phyloP scores from a whole-genome alignment of 2,329 filamentous ascomycete species.

The Lasiodiplodia theobromae region DNA sequence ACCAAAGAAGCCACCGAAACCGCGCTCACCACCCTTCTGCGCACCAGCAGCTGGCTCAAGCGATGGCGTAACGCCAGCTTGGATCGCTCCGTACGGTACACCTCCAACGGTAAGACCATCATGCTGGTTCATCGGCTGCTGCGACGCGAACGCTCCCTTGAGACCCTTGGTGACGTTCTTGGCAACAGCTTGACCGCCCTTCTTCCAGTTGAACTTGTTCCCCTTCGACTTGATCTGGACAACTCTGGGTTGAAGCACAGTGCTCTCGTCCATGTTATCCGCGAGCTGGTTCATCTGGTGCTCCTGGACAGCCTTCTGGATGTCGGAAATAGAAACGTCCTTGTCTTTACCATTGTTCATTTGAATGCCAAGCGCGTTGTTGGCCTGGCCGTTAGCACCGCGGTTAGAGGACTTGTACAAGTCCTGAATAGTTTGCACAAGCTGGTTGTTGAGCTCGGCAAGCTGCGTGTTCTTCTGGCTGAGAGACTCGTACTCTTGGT shows the following conservation, averaged over 20 bases:
- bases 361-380: slow-evolving; percentile 72
- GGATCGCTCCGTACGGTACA: slow-evolving; percentile 49
- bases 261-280: slow-evolving; percentile 70
- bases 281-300: slow-evolving; percentile 50
- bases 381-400: slow-evolving; percentile 56
- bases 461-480: slow-evolving; percentile 94
- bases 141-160: slow-evolving; percentile 84
- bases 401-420: slow-evolving; percentile 79
- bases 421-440: slow-evolving; percentile 93
- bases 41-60: neutral
- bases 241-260: slow-evolving; percentile 81
- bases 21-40: slow-evolving; percentile 33
- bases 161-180: slow-evolving; percentile 95
- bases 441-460: slow-evolving; percentile 89
- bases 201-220: slow-evolving; percentile 99
- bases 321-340: slow-evolving; percentile 46
- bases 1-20: slow-evolving; percentile 43
- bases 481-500: slow-evolving; percentile 94
- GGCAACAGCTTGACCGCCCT: slow-evolving; percentile 89
- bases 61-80: neutral
- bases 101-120: slow-evolving; percentile 58
- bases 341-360: slow-evolving; percentile 46
- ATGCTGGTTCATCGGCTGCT: slow-evolving; percentile 60
- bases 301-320: slow-evolving; percentile 53
- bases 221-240: slow-evolving; percentile 90